Evolutionary conservation across 306 rosid species (phyloP).

Genomic region (Glycyrrhiza uralensis): DNA sequence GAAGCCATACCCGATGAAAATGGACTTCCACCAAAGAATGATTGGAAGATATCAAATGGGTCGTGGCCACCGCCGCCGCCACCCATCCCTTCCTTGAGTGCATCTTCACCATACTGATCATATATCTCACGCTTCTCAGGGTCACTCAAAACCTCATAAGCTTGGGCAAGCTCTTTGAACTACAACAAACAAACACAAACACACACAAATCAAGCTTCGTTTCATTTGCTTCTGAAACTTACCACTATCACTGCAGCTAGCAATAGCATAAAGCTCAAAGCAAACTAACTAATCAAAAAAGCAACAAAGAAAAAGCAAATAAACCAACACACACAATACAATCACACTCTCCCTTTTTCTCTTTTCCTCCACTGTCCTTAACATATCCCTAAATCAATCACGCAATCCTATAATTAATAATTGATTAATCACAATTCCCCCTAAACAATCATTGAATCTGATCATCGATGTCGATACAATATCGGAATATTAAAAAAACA

Average conservation of each 20-base stretch:
- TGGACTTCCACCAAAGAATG: conserved; percentile 71
- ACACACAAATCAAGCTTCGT: neutral
- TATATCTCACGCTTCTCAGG: conserved; percentile 87
- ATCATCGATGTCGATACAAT: neutral
- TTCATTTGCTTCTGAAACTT: neutral
- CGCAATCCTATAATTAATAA: neutral
- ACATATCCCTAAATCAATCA: conserved; percentile 1
- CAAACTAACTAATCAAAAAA: neutral
- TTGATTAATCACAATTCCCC: neutral
- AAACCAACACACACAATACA: too few relatives aligned
- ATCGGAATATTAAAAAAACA: neutral
- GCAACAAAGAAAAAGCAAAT: too few relatives aligned
- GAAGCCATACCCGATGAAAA: neutral
- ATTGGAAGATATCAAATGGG: conserved; percentile 73
- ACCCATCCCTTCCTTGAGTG: conserved; percentile 84
- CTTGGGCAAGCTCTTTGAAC: conserved; percentile 90
- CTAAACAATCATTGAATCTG: neutral
- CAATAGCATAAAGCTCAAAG: neutral
- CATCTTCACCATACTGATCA: conserved; percentile 92
- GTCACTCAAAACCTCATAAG: conserved; percentile 80
- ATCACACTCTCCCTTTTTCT: too few relatives aligned
- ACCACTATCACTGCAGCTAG: neutral
- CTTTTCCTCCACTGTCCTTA: too few relatives aligned
- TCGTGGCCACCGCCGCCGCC: conserved; percentile 67
- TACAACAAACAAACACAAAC: conserved; percentile 10